These are phyloP conservation scores for Jacaranda mimosifolia DNA, from an alignment of 257 asterid genomes.

Conservation along the genomic window DNA sequence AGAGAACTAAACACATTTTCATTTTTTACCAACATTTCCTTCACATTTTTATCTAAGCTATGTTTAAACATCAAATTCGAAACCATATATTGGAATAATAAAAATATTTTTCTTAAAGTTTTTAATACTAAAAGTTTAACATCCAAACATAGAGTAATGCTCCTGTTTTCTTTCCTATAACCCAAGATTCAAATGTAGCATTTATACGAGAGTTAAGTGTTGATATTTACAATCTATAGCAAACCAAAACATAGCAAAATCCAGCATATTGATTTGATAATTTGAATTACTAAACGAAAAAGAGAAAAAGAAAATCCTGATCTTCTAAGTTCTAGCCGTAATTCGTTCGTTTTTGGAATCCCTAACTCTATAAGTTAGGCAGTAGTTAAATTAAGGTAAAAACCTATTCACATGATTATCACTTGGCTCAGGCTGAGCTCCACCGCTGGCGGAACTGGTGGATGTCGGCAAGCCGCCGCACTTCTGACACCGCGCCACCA, in stretches of 20 bases:
- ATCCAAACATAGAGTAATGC: neutral
- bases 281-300: neutral
- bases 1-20: too few species aligned
- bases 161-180: neutral
- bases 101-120: neutral
- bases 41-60: neutral
- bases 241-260: neutral
- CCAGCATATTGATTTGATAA: constrained; percentile 18
- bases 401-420: constrained; percentile 46
- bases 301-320: neutral
- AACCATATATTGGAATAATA: neutral
- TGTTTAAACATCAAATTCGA: neutral
- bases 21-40: too few species aligned
- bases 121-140: too few species aligned
- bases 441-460: constrained; percentile 34
- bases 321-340: constrained; percentile 22
- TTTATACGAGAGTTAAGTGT: neutral
- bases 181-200: neutral
- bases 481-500: constrained; percentile 57
- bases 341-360: constrained; percentile 7
- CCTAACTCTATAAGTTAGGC: constrained; percentile 22
- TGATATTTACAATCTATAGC: neutral
- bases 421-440: constrained; percentile 41
- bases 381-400: constrained; percentile 42
- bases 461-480: constrained; percentile 51